Evolutionary conservation across 371 early-diverging fungal genomes (phyloP).

Genomic region (Apophysomyces ossiformis): DNA sequence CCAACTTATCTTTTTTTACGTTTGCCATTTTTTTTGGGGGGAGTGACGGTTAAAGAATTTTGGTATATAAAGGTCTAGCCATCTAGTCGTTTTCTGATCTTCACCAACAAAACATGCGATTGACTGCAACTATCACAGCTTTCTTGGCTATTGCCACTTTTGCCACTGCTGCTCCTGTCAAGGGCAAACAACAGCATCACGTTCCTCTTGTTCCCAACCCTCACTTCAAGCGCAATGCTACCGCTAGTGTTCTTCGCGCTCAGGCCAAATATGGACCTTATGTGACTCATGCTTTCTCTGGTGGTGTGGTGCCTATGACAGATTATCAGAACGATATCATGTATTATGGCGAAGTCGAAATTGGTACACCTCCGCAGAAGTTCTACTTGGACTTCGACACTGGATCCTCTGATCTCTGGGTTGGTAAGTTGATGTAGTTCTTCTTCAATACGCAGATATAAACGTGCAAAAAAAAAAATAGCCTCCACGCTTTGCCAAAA

Average conservation of each 20-base stretch:
- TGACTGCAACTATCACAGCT: conserved; percentile 10
- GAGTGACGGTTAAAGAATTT: not conserved
- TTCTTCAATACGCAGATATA: not conserved
- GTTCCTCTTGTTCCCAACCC: conserved; percentile 21
- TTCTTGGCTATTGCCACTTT: conserved; percentile 18
- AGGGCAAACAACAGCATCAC: not conserved
- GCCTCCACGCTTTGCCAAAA: conserved; percentile 19
- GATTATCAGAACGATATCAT: conserved; percentile 31
- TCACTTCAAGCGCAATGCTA: conserved; percentile 24
- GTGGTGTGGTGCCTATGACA: conserved; percentile 22
- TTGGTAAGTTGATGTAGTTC: conserved; percentile 18
- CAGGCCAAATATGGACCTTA: not conserved
- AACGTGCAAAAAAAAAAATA: not conserved
- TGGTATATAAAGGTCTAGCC: not conserved
- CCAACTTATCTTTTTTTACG: not conserved
- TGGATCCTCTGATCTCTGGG: conserved; percentile 72
- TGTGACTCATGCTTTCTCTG: not conserved
- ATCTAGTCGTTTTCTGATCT: not conserved
- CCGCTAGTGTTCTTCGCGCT: conserved; percentile 14
- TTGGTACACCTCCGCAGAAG: conserved; percentile 73
- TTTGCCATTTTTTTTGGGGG: not conserved
- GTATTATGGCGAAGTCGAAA: conserved; percentile 59
- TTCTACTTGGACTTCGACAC: conserved; percentile 76
- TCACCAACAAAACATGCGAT: conserved; percentile 13
- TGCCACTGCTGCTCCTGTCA: conserved; percentile 14